Conservation (phyloP, 1,284 basidiomycete species). For the Cryptococcus depauperatus region DNA sequence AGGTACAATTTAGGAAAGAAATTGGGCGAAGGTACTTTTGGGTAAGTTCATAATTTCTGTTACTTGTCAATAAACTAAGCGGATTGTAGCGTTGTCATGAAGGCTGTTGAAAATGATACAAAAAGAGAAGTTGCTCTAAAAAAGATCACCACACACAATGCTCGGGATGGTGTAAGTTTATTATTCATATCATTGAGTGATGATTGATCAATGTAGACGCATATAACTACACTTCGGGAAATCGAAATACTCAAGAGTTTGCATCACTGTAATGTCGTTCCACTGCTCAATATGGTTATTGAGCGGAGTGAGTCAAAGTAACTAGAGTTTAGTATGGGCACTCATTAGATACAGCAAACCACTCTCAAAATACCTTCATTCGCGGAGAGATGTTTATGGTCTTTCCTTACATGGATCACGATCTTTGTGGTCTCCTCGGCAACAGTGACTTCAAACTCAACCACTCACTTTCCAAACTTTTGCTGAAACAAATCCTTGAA, state of each 20-base stretch:
- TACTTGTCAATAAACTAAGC: conserved; percentile 1
- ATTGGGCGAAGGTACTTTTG: conserved; percentile 90
- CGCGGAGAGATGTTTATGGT: conserved; percentile 78
- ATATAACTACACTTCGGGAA: conserved; percentile 93
- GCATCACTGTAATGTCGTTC: conserved; percentile 74
- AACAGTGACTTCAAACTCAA: conserved; percentile 75
- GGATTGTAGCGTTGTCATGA: conserved; percentile 70
- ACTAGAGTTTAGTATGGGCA: background rate
- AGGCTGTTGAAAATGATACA: conserved; percentile 61
- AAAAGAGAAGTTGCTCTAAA: conserved; percentile 76
- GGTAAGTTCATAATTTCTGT: conserved; percentile 48
- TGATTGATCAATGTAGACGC: conserved; percentile 42
- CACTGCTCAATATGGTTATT: conserved; percentile 84
- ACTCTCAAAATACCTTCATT: conserved; percentile 3
- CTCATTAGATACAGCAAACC: background rate
- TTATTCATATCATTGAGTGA: background rate
- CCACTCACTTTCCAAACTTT: conserved; percentile 84
- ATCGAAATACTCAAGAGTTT: conserved; percentile 93
- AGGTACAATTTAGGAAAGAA: conserved; percentile 76
- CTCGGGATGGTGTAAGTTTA: conserved; percentile 73
- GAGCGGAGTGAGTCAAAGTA: conserved; percentile 36
- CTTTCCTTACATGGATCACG: conserved; percentile 99
- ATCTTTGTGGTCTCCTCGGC: conserved; percentile 87
- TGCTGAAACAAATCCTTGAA: conserved; percentile 89
- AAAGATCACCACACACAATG: conserved; percentile 76